Base-by-base conservation (phyloP, 148 eudicot genomes). In the Camellia sinensis region DNA sequence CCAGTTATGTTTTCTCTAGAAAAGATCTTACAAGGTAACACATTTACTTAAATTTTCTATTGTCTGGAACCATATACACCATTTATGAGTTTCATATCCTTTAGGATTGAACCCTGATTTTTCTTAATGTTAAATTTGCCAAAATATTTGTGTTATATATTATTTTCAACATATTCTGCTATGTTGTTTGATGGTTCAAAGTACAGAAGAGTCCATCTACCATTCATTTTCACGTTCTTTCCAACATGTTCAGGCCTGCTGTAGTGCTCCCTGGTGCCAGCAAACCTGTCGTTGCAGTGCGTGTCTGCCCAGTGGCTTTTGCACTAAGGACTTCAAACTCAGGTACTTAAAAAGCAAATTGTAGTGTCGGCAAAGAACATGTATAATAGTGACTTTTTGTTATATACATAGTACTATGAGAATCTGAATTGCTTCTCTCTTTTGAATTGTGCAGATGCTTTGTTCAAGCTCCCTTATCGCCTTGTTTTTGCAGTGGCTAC, bases 241-340 rank as follows among this genome's bases (percentile, higher is more conserved):
- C 65, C 40, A 65, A 59, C 74, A 78, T 72, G 37, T 29, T 64
- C 91, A 97, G 98, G 86, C 99, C 99, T 59, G 93, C 98, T n/a
- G 74, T 97, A 67, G 86, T 92, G 88, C 98, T 97, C 80, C 98
- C 99, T 45, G 90, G 95, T 87, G 99, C 94, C 71, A 92, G 88
- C 88, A 97, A 92, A 88, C 95, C 99, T 86, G 90, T 94, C 21
- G 89, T 97, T 46, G 99, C 99, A 52, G 98, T 92, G 76, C 92
- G 95, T 62, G 94, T 97, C 90, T 94, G 97, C 86, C 95, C 99
- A 66, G 61, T 86, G 83, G 90, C 89, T 43, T 94, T 92, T 82
- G 83, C 71, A 67, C 87, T 92, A 66, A 87, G 88, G 69, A 91
- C 91, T 80, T 79, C 92, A 50, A 90, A 79, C 65, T 76, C 94